Percentiles rank a stretch among this genome's conserved stretches.
Conservation (phyloP, 2,329 filamentous ascomycete species). For the Ambrosiella cleistominuta region DNA sequence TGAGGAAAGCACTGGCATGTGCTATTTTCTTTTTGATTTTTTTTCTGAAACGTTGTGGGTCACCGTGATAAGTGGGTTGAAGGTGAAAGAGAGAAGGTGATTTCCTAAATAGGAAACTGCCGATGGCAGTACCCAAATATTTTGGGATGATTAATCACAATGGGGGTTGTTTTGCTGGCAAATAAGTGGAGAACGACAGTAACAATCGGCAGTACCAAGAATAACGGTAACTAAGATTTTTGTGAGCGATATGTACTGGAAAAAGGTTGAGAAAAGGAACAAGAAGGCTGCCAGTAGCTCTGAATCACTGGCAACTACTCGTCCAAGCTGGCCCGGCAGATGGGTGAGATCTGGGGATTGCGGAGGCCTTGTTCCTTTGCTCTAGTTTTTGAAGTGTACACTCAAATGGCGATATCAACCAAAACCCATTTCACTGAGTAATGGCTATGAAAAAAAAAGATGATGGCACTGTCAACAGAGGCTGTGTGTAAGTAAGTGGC, state of each 20-base stretch:
- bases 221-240: not conserved
- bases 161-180: not conserved
- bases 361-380: conserved; percentile 9
- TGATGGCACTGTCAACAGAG: not conserved
- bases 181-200: not conserved
- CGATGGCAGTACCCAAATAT: not conserved
- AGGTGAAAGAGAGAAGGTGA: not conserved
- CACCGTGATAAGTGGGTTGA: not conserved
- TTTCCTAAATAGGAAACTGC: not conserved
- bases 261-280: conserved; percentile 11
- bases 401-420: conserved; percentile 6
- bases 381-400: conserved; percentile 12
- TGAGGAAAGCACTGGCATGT: not conserved
- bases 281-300: conserved; percentile 12
- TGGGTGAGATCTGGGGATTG: conserved; percentile 3
- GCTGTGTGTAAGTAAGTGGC: not conserved
- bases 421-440: conserved; percentile 9
- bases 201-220: not conserved
- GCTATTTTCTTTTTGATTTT: not conserved
- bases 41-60: too few species aligned
- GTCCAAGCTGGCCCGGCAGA: conserved; percentile 1
- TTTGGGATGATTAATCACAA: not conserved
- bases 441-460: not conserved
- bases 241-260: conserved; percentile 7
- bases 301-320: conserved; percentile 13